Base-by-base conservation (phyloP, 2,329 filamentous ascomycete genomes). In the Blastomyces percursus region DNA sequence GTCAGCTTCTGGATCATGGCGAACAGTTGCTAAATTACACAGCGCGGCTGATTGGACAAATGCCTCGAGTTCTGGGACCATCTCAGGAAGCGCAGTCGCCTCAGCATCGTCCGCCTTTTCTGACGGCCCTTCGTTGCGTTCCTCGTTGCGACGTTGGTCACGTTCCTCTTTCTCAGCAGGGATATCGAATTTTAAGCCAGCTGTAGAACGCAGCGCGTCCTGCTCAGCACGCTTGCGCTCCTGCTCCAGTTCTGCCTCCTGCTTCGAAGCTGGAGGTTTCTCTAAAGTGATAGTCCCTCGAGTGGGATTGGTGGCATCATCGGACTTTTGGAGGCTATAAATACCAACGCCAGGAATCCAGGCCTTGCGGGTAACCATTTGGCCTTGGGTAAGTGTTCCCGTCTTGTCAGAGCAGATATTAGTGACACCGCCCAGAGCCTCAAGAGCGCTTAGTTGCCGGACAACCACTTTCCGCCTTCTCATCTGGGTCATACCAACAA, bases 151-250 rank as follows among this genome's bases (percentile, higher is more conserved):
- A 64, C 70, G 71, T 57, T 68, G 64, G 48, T 69, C 68, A 24
- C 69, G 70, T 7, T 69, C 60, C 65, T 71, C 59, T 64, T 71
- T 72, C 67, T 79, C 82, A 9, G 84, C 79, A 0, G 85, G 85
- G 0, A 87, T 78, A 69, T 86, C 86, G 65, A 85, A 87, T 69
- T 78, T 86, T 68, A 86, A 79, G 40, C 79, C 83, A 21, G 81
- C 81, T 1, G 83, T 79, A 68, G 82, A 85, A 66, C 85, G 80
- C 73, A 86, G 82, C 44, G 80, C 78, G 65, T 87, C 84, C 42
- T 80, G 79, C 64, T 80, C 78, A 27, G 76, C 71, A 59, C 78
- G 75, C 35, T 74, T 71, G 64, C 75, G 78, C 76, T 67, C 59
- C 2, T 50, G 71, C 40, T 72, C 70, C 40, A 72, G 69, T 51